Base-by-base conservation (phyloP, 2,329 filamentous ascomycete genomes). In the Fusarium falciforme region DNA sequence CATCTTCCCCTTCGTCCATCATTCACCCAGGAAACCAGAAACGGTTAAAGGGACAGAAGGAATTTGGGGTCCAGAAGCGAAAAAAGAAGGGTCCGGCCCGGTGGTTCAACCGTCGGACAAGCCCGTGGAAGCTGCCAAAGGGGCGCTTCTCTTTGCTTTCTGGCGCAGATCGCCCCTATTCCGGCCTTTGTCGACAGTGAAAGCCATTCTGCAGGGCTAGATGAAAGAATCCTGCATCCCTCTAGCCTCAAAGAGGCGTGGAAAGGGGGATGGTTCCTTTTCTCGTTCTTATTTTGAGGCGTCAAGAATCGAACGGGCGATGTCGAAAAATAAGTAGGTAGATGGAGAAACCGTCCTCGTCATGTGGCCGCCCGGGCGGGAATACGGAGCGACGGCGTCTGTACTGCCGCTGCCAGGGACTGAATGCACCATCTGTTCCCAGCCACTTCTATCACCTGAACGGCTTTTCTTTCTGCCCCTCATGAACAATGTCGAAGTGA, bases 21-120 rank as follows among this genome's bases (percentile, higher is more conserved):
- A 31, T 31, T 65, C 47, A n/a, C 25, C 33, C 20, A 27, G 44
- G 27, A 42, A 33, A 27, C 44, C 44, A 61, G 49, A 57, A 44
- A 31, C 27, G 36, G 38, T 60, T 52, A 38, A 25, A 31, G 42
- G 42, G 35, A 36, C 55, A 44, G 25, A 54, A 16, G 64, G 31
- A 49, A 52, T 47, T 59, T 44, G 22, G 57, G 29, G 63, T 69
- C 42, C 35, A 68, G 65, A 70, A 70, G 42, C 65, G 29, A 27
- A 61, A 49, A 58, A 61, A 33, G 57, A 62, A 57, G 62, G 67
- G 64, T 57, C 64, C 63, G 64, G 69, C 40, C 64, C 55, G 38
- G 69, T 71, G 64, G 68, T 61, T 71, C 59, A 71, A 71, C 58
- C 67, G 69, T 71, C 59, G 33, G 25, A 52, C 47, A 52, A 52